Base-by-base conservation (phyloP, 495 filamentous ascomycete genomes). In the Chaetomium cochliodes region DNA sequence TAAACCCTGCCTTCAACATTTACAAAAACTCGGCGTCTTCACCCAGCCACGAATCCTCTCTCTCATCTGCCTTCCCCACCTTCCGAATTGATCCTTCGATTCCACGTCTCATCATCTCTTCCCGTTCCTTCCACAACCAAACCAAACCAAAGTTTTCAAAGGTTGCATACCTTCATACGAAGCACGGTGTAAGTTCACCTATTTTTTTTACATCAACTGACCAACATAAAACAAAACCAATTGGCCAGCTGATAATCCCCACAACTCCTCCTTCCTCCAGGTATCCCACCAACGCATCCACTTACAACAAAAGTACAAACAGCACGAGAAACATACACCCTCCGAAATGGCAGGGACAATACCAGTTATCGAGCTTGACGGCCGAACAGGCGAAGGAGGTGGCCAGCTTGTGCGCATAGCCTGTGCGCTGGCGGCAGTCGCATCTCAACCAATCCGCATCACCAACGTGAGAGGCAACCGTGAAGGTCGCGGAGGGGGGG, bases 361-460 rank as follows among this genome's bases (percentile, higher is more conserved):
- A 47, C 61, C 63, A 6, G 28, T 77, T 25, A 65, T 80, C 18
- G 68, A 75, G 58, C 74, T 92, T 8, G 88, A 92, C 66, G 90
- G 90, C 41, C 75, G 82, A 51, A 90, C 85, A 0, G 90, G 93
- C 15, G 92, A 96, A 78, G 92, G 92, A 44, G 92, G 92, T 37
- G 92, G 92, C 11, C 92, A 96, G 73, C 79, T 96, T 1, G 82
- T 94, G 33, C 85, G 92, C 52, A 81, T 90, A 50, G 90, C 90
- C 2, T 74, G 90, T 37, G 84, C 83, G 12, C 75, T 96, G 1
- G 86, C 91, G 0, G 85, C 89, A 0, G 78, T 96, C 7, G 88
- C 87, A 9, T 76, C 80, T 6, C 81, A 77, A 9, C 85, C 91
- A 7, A 78, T 96, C 53, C 79, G 80, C 49, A 86, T 96, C 52